These are phyloP conservation scores for Mucor plumbeus DNA, from an alignment of 371 early-diverging fungal genomes.

Conservation along the genomic window DNA sequence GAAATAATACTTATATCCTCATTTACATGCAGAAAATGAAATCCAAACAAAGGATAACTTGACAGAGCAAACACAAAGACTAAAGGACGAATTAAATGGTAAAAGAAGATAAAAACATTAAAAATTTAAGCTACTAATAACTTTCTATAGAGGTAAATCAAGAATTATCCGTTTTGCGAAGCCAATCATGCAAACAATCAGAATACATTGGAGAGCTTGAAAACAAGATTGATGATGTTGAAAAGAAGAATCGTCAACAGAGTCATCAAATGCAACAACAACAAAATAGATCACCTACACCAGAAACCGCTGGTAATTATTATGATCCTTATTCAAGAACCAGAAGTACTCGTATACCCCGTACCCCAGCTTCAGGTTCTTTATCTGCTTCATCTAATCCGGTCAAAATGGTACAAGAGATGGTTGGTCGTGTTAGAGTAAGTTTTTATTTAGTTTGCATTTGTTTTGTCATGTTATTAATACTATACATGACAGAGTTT, in stretches of 20 bases:
- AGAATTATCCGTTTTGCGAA: constrained; percentile 62
- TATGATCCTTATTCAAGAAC: constrained; percentile 40
- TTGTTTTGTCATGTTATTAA: background rate
- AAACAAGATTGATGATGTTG: constrained; percentile 40
- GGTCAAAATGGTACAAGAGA: constrained; percentile 73
- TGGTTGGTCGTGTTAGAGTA: constrained; percentile 77
- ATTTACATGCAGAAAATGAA: constrained; percentile 55
- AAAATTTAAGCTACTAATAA: background rate
- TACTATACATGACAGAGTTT: constrained; percentile 39
- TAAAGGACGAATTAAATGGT: constrained; percentile 81
- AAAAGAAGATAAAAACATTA: background rate
- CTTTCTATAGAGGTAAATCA: constrained; percentile 53
- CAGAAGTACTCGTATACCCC: constrained; percentile 42
- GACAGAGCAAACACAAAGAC: constrained; percentile 75
- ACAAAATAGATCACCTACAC: constrained; percentile 39
- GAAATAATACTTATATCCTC: background rate
- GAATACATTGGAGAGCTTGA: constrained; percentile 45
- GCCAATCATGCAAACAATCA: constrained; percentile 44
- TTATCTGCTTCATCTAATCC: constrained; percentile 55
- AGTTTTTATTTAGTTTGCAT: background rate
- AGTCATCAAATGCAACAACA: constrained; percentile 17
- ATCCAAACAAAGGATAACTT: constrained; percentile 70
- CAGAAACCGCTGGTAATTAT: constrained; percentile 36
- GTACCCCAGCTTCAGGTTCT: constrained; percentile 30
- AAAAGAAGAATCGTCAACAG: constrained; percentile 43